A percentile compares a stretch with the other conserved stretches of the same genome.
These are phyloP conservation scores for Arthromyces matolae DNA, from an alignment of 768 basidiomycete species.

Conservation along the genomic window DNA sequence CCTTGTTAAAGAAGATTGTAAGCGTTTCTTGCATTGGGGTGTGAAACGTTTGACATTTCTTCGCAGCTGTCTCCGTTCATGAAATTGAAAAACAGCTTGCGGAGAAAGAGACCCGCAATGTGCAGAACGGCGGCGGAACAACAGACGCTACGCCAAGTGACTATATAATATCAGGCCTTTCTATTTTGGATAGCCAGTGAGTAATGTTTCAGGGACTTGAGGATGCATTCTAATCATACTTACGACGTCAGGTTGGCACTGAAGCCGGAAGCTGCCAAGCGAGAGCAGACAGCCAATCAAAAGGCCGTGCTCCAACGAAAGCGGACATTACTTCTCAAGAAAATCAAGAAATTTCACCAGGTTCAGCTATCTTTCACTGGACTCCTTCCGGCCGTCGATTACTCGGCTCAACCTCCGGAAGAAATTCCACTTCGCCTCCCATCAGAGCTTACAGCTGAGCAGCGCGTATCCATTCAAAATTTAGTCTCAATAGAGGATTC, in stretches of 20 bases:
- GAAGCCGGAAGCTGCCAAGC: background rate
- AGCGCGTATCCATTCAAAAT: conserved; percentile 1
- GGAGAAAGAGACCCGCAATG: conserved; percentile 9
- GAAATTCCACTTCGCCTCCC: conserved; percentile 14
- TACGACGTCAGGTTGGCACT: background rate
- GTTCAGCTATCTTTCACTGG: conserved; percentile 11
- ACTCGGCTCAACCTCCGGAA: background rate
- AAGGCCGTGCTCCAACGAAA: background rate
- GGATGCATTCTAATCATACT: background rate
- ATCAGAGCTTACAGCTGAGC: conserved; percentile 4
- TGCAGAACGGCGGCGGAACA: background rate
- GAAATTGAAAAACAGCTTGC: conserved; percentile 9
- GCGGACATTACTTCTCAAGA: background rate
- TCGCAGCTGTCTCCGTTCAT: conserved; percentile 5
- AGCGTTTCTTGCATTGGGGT: background rate
- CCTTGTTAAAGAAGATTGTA: conserved; percentile 7
- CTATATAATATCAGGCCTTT: conserved; percentile 10
- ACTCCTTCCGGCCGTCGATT: conserved; percentile 10
- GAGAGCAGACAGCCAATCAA: background rate
- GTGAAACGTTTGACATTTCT: background rate
- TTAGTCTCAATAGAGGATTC: conserved; percentile 12
- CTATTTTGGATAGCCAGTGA: conserved; percentile 11
- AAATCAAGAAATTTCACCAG: conserved; percentile 5
- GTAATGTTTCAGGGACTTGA: background rate
- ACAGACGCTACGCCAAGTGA: conserved; percentile 1